Conservation (phyloP, 148 eudicot species). For the Polygonum maritimum region DNA sequence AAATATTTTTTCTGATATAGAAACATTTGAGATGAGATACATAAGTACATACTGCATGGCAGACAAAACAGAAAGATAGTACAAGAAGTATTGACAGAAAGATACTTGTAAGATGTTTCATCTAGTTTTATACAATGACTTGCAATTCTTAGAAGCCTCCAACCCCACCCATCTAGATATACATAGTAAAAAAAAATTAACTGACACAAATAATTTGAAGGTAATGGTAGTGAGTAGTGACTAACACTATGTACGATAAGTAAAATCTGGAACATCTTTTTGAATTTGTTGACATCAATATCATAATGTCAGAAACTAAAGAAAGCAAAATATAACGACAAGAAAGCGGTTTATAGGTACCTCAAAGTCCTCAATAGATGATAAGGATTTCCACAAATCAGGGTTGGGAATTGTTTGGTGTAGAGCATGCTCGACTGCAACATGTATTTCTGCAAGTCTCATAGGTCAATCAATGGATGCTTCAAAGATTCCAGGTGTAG, state of each 20-base stretch:
- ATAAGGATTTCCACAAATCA: constrained; percentile 58
- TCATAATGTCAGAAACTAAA: not conserved
- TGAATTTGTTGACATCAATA: not conserved
- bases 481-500: constrained; percentile 84
- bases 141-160: not conserved
- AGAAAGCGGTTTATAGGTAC: constrained; percentile 23
- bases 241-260: not conserved
- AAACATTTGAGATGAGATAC: constrained; percentile 6
- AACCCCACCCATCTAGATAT: not conserved
- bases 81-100: not conserved
- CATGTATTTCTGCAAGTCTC: constrained; percentile 90
- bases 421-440: constrained; percentile 91
- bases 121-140: not conserved
- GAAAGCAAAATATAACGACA: not conserved
- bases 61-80: not conserved
- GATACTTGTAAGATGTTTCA: not conserved
- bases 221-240: not conserved
- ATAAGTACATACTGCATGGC: not conserved
- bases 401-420: constrained; percentile 62
- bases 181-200: not conserved
- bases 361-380: constrained; percentile 85
- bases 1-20: constrained; percentile 64
- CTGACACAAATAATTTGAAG: not conserved
- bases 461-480: constrained; percentile 77
- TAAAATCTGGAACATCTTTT: not conserved